Base-by-base conservation (phyloP, 2,329 filamentous ascomycete species). In the Ophiostoma quercus region DNA sequence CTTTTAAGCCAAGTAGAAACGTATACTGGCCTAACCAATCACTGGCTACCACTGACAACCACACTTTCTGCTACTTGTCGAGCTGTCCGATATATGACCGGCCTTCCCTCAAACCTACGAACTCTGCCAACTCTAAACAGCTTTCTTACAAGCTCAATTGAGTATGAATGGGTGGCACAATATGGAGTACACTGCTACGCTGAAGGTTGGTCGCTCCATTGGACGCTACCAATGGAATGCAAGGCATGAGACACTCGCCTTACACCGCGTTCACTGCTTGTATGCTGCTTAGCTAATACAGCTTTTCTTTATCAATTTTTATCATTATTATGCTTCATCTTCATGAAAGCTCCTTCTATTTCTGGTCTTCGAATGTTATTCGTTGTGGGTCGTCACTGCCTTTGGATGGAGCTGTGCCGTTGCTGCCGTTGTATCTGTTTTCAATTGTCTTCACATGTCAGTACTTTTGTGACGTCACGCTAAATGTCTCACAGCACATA, bases 401-500 rank as follows among this genome's bases (percentile, higher is more conserved):
- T 62, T 34, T 34, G 29, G 8, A 34, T 34, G 34, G 34, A 34
- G n/a, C 12, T 11, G 19, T 11, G 25, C 54, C 16, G 14, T 25
- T 60, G 54, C n/a, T 19, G 54, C 54, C 14, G 54, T 29, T 34
- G 12, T 62, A 19, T 62, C 6, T 34, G 12, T 34, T 34, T 34
- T 8, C 25, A 29, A 34, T 34, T 6, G 34, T 62, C 22, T 57
- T 57, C 51, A 57, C 51, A 57, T 57, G 51, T 57, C 22, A 57
- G 51, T 57, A 47, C 51, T 25, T 29, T 57, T 57, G 51, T 57
- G 51, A 57, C 51, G 51, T 57, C 51, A 57, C 51, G 25, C 8
- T 25, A 57, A 57, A 4, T 57, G 51, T 57, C 51, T 57, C 51
- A 57, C 16, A 57, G 51, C 11, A 57, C 51, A 57, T 25, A 57